Conservation (phyloP, 768 basidiomycete species). For the Russula sp. region DNA sequence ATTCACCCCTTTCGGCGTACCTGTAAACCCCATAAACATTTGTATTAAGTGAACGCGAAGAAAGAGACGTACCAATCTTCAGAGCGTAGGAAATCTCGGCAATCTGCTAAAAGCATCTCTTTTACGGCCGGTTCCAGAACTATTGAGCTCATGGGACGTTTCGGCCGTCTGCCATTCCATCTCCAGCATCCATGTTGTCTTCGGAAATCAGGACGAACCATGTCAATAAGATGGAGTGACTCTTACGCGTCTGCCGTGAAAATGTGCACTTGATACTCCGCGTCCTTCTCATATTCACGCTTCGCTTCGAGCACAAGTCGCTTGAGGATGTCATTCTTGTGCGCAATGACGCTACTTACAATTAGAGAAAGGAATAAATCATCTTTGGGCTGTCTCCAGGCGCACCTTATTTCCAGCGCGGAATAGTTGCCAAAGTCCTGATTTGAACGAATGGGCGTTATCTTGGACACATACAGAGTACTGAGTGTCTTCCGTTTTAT, state of each 20-base stretch:
- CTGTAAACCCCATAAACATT: conserved; percentile 39
- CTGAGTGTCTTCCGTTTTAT: conserved; percentile 26
- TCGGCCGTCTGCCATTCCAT: conserved; percentile 85
- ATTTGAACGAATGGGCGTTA: conserved; percentile 74
- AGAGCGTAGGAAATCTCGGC: conserved; percentile 77
- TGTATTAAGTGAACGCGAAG: conserved; percentile 19
- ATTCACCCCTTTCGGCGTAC: conserved; percentile 85
- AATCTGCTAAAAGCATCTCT: conserved; percentile 85
- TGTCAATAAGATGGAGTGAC: conserved; percentile 30
- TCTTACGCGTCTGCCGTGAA: conserved; percentile 85
- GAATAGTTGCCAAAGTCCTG: conserved; percentile 70
- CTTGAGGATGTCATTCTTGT: conserved; percentile 85
- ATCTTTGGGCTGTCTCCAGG: conserved; percentile 29
- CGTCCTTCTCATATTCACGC: conserved; percentile 86
- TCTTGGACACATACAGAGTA: conserved; percentile 43
- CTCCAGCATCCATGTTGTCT: conserved; percentile 77
- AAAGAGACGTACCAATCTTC: conserved; percentile 68
- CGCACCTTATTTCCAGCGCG: conserved; percentile 76
- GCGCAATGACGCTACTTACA: conserved; percentile 70
- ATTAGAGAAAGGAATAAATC: conserved; percentile 4
- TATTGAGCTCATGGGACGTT: conserved; percentile 89
- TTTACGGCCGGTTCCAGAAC: conserved; percentile 86
- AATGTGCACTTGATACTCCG: conserved; percentile 85
- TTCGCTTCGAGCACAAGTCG: conserved; percentile 86
- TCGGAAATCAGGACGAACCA: conserved; percentile 25